Conservation (phyloP, 768 basidiomycete species). For the Suillus decipiens region DNA sequence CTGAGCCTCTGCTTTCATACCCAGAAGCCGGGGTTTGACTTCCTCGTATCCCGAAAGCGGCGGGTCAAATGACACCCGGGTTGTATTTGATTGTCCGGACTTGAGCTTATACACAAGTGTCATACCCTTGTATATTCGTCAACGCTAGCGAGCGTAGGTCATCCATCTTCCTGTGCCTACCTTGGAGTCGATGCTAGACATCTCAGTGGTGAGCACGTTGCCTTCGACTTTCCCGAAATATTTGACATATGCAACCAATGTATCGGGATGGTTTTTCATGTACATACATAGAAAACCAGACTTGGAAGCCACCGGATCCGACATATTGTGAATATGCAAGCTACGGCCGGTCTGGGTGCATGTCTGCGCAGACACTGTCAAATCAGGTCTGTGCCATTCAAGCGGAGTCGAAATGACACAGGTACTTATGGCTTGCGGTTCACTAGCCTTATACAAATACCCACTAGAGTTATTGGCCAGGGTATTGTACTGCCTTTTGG, state of each 20-base stretch:
- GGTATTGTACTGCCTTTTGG: too few species aligned
- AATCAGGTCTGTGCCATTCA: too few species aligned
- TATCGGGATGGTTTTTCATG: slow-evolving; percentile 58
- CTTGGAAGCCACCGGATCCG: slow-evolving; percentile 62
- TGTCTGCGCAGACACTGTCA: too few species aligned
- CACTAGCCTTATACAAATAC: too few species aligned
- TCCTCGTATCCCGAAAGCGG: slow-evolving; percentile 76
- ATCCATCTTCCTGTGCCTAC: slow-evolving; percentile 33
- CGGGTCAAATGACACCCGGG: slow-evolving; percentile 65
- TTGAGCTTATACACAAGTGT: slow-evolving; percentile 63
- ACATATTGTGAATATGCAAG: slow-evolving; percentile 36
- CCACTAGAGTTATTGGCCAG: too few species aligned
- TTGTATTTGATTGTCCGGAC: slow-evolving; percentile 43
- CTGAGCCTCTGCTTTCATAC: slow-evolving; percentile 82
- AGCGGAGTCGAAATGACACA: too few species aligned
- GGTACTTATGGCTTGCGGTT: too few species aligned
- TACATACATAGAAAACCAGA: slow-evolving; percentile 71
- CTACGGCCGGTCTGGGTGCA: too few species aligned
- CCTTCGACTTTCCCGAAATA: slow-evolving; percentile 46
- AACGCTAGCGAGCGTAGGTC: neutral
- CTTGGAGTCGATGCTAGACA: slow-evolving; percentile 69
- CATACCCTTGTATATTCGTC: slow-evolving; percentile 54
- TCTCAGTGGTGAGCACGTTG: slow-evolving; percentile 58
- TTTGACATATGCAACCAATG: slow-evolving; percentile 71
- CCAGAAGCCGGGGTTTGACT: slow-evolving; percentile 75